A percentile compares a stretch with the other conserved stretches of the same genome.
Evolutionary conservation across 1,284 basidiomycete species (phyloP).

Genomic region (Tremellales sp.): DNA sequence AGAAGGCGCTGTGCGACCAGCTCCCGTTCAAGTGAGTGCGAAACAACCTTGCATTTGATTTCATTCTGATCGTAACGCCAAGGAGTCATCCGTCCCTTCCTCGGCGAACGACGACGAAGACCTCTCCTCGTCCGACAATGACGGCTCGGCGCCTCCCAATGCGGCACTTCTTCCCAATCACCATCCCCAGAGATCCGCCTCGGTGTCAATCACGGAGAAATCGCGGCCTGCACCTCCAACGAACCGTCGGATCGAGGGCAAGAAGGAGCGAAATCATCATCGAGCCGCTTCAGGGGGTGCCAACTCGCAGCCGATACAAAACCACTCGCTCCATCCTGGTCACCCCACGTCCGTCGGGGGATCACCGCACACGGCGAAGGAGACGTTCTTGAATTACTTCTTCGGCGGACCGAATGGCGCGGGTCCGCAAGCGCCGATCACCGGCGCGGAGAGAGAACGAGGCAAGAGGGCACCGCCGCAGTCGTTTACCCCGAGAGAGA

Average conservation of each 20-base stretch:
- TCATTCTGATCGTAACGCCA: conserved; percentile 14
- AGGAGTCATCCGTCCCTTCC: conserved; percentile 28
- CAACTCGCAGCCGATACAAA: conserved; percentile 12
- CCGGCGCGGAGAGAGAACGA: conserved; percentile 8
- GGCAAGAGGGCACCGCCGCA: conserved; percentile 12
- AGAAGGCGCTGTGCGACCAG: conserved; percentile 31
- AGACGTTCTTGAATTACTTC: conserved; percentile 93
- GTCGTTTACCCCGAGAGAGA: conserved; percentile 20
- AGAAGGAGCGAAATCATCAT: conserved; percentile 25
- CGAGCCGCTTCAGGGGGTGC: conserved; percentile 22
- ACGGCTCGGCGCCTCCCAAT: conserved; percentile 51
- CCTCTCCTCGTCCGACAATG: conserved; percentile 38
- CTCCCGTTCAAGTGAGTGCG: no score
- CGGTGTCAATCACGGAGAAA: conserved; percentile 73
- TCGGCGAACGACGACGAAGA: conserved; percentile 34
- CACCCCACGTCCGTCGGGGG: conserved; percentile 51
- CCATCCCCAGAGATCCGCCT: conserved; percentile 69
- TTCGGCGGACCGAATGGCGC: conserved; percentile 64
- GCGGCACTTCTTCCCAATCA: conserved; percentile 52
- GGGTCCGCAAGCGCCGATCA: neutral
- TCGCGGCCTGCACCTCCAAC: conserved; percentile 23
- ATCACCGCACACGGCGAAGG: conserved; percentile 58
- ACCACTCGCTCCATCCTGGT: conserved; percentile 43
- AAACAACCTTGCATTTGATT: no score
- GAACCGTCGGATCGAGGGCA: conserved; percentile 18